Conservation (phyloP, 2,329 filamentous ascomycete genomes). For the Ophiocordyceps sinensis region DNA sequence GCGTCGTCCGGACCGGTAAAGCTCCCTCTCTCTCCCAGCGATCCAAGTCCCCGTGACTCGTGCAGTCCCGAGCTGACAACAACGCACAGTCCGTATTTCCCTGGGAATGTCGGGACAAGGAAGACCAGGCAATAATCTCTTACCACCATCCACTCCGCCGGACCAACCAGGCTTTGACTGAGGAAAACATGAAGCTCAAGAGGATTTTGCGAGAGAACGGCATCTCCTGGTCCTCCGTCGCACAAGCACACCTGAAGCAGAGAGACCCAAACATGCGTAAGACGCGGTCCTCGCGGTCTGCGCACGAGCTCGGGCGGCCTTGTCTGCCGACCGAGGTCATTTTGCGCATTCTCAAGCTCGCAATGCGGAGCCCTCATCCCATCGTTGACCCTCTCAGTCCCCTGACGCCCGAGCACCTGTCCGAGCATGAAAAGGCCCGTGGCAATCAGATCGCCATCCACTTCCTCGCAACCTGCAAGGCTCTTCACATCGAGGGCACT, state of each 20-base stretch:
- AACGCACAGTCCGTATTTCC: conserved; percentile 19
- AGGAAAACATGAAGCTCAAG: conserved; percentile 36
- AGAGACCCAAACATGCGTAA: conserved; percentile 17
- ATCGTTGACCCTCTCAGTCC: conserved; percentile 40
- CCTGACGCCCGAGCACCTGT: conserved; percentile 26
- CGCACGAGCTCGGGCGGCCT: conserved; percentile 18
- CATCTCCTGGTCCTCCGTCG: conserved; percentile 32
- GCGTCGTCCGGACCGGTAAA: conserved; percentile 1
- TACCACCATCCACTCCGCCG: conserved; percentile 34
- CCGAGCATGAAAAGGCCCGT: conserved; percentile 26
- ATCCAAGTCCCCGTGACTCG: neutral
- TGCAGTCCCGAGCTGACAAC: neutral
- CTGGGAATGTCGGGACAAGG: conserved; percentile 37
- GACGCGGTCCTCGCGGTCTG: conserved; percentile 15
- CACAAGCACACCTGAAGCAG: conserved; percentile 18
- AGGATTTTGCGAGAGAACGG: conserved; percentile 35
- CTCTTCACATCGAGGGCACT: conserved; percentile 33
- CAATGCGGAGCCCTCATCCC: conserved; percentile 31
- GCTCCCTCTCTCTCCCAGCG: neutral
- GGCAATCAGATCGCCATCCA: conserved; percentile 36
- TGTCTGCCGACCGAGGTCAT: conserved; percentile 38
- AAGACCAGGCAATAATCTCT: conserved; percentile 31
- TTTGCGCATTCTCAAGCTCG: conserved; percentile 35
- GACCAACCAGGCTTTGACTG: conserved; percentile 27
- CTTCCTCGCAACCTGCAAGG: conserved; percentile 35